Evolutionary conservation across 1,284 basidiomycete genomes (phyloP).

Genomic region (Tremellales sp.): DNA sequence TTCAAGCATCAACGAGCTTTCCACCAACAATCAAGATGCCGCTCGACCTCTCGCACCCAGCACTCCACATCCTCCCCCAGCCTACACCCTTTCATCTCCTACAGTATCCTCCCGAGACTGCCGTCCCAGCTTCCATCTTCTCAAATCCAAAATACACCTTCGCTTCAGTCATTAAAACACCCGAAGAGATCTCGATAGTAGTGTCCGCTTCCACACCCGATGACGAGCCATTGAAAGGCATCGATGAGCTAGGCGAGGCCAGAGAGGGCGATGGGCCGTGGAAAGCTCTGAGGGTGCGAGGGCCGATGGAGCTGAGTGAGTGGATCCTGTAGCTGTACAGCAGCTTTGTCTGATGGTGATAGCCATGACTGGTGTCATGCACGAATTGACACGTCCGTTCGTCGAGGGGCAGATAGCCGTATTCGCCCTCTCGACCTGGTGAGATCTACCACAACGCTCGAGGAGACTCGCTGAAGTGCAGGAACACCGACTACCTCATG

Average conservation of each 20-base stretch:
- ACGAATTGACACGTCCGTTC: conserved; percentile 57
- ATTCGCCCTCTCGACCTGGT: conserved; percentile 69
- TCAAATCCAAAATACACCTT: conserved; percentile 45
- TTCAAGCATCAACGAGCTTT: too few relatives aligned
- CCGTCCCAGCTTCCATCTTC: conserved; percentile 23
- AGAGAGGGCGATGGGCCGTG: conserved; percentile 18
- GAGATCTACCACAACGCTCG: conserved; percentile 16
- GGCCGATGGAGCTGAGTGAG: conserved; percentile 63
- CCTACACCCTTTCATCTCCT: background rate
- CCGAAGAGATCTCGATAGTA: conserved; percentile 62
- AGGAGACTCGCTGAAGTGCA: conserved; percentile 2
- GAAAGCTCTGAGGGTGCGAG: conserved; percentile 59
- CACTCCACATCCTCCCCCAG: background rate
- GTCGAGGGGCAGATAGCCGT: conserved; percentile 57
- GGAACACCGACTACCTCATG: conserved; percentile 36
- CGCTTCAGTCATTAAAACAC: conserved; percentile 59
- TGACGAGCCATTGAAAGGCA: conserved; percentile 26
- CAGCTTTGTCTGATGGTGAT: background rate
- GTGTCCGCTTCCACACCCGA: conserved; percentile 32
- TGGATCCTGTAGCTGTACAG: background rate
- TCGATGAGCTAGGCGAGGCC: conserved; percentile 19
- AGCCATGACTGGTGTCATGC: conserved; percentile 58
- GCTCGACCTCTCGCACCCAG: background rate
- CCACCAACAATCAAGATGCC: too few relatives aligned
- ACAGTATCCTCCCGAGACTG: background rate